Conservation (phyloP, 1,284 basidiomycete genomes). For the Apiotrichum siamense region DNA sequence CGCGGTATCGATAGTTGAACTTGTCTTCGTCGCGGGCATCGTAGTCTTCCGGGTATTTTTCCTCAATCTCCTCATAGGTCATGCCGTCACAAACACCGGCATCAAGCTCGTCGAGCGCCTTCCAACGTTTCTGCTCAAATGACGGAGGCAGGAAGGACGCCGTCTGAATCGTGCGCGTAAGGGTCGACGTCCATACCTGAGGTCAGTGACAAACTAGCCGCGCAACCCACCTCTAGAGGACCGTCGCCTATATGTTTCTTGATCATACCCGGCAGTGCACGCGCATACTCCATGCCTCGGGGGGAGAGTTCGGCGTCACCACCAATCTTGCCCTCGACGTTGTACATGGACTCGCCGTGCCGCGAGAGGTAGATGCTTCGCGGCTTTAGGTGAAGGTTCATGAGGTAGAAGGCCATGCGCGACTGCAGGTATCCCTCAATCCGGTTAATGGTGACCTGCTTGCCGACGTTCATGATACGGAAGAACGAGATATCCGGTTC, state of each 20-base stretch:
- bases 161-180: slow-evolving; percentile 88
- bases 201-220: neutral
- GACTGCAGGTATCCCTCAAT: slow-evolving; percentile 92
- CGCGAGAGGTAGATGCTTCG: slow-evolving; percentile 94
- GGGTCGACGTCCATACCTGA: slow-evolving; percentile 92
- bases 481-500: slow-evolving; percentile 81
- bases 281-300: slow-evolving; percentile 77
- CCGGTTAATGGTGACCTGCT: slow-evolving; percentile 71
- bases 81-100: slow-evolving; percentile 99
- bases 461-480: slow-evolving; percentile 81
- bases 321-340: slow-evolving; percentile 94
- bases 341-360: slow-evolving; percentile 96
- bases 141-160: slow-evolving; percentile 70
- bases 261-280: slow-evolving; percentile 78
- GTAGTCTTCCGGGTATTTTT: slow-evolving; percentile 95
- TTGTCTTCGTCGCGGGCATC: slow-evolving; percentile 99
- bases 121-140: slow-evolving; percentile 95
- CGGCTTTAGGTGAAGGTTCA: slow-evolving; percentile 96
- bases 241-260: slow-evolving; percentile 86
- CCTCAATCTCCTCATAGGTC: slow-evolving; percentile 99
- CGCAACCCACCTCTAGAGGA: slow-evolving; percentile 53
- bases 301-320: slow-evolving; percentile 85
- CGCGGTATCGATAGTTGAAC: slow-evolving; percentile 96
- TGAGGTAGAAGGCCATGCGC: slow-evolving; percentile 95
- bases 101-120: slow-evolving; percentile 94